A percentile compares a stretch with the other conserved stretches of the same genome.
Conservation (phyloP, 176 grass and related monocot genomes). For the Oryza coarctata region DNA sequence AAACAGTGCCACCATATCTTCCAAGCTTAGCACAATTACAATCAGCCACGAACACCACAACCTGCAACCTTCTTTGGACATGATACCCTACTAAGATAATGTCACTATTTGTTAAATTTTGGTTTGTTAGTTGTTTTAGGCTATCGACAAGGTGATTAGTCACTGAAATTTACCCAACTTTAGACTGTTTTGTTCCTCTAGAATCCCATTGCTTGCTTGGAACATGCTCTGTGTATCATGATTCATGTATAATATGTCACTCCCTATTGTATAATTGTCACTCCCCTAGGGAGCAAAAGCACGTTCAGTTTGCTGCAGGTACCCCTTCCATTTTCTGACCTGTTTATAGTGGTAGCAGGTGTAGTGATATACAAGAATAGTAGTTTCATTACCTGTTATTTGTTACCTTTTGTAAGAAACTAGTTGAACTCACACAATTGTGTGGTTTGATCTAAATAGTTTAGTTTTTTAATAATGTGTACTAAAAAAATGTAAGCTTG, state of each 20-base stretch:
- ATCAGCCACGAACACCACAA: too few relatives aligned
- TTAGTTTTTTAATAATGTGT: background rate
- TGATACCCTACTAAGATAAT: too few relatives aligned
- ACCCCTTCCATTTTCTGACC: background rate
- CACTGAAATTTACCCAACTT: slow-evolving; percentile 2
- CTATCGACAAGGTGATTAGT: background rate
- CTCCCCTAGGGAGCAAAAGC: background rate
- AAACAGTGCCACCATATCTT: too few relatives aligned
- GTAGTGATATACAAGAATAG: background rate
- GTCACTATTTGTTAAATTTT: too few relatives aligned
- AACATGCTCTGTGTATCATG: background rate
- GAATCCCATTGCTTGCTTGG: background rate
- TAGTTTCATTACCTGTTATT: background rate
- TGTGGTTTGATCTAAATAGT: background rate
- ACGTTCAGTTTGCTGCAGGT: background rate
- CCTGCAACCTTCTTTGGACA: too few relatives aligned
- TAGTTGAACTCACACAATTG: background rate
- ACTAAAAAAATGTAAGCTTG: background rate
- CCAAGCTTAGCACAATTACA: too few relatives aligned
- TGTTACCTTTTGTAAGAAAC: background rate
- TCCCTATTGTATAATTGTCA: background rate
- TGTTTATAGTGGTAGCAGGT: background rate
- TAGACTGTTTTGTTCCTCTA: background rate
- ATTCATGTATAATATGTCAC: background rate
- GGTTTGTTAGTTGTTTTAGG: background rate